Base-by-base conservation (phyloP, 2,329 filamentous ascomycete genomes). In the Arthrobotrys iridis region DNA sequence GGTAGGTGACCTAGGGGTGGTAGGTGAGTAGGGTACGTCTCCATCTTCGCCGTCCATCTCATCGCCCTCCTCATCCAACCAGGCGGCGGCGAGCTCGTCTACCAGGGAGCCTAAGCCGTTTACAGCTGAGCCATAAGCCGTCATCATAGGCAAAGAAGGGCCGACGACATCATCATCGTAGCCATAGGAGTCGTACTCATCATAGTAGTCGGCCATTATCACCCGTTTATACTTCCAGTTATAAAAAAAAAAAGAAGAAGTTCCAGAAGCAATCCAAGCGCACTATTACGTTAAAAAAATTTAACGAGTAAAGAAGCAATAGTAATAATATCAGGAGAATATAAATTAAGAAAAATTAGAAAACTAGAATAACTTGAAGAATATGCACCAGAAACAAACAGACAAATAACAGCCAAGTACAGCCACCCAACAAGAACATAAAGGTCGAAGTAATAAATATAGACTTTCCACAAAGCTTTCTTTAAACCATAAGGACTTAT, bases 81-180 rank as follows among this genome's bases (percentile, higher is more conserved):
- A 88, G 3, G 89, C 89, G 79, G 91, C 91, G 0, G 90, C 92
- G 50, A 95, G 84, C 82, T 95, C 92, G 82, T 94, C 92, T 1
- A 92, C 92, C 55, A 95, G 82, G 78, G 93, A 93, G 30, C 91
- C 92, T 20, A 74, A 57, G 26, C 90, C 89, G 76, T 88, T 88
- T 18, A 40, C 18, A 20, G 71, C 71, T 43, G 63, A 13, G 28
- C 15, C 33, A 10, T 58, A 37, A 28, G 55, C 55, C 20, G 58
- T 28, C 71, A 68, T 68, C 40, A 66, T 75, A 6, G 71, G 71
- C n/a, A 63, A 75, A 35, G 71, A 45, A 43, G 71, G 71, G 4
- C 71, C 71, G 40, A n/a, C n/a, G n/a, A 41, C 63, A 22, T 75
- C 71, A 30, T 75, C 71, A 24, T 68, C 71, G 30, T 75, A 75